Base-by-base conservation (phyloP, 2,329 filamentous ascomycete genomes). In the Arachnopeziza araneosa region DNA sequence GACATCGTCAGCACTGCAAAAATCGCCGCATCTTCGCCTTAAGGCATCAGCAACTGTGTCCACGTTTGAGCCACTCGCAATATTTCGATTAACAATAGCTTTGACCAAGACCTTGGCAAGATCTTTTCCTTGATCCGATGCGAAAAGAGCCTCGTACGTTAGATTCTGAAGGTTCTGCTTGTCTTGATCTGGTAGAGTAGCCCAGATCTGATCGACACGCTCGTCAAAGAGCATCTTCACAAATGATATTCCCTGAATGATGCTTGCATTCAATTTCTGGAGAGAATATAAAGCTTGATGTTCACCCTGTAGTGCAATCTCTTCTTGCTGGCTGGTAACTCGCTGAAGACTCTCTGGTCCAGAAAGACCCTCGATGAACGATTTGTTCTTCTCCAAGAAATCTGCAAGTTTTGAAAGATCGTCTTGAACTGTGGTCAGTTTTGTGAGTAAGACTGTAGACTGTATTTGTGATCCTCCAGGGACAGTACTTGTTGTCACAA, bases 1-100 rank as follows among this genome's bases (percentile, higher is more conserved):
- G 1, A 98, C 95, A 76, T 99, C 95, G 65, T 99, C 93, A 0
- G 93, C 87, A 70, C 93, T 97, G 74, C 95, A 99, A 81, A 99
- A 99, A 75, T 90, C 97, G 63, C 95, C 96, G 68, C 95, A 99
- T 68, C 93, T 85, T 68, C 95, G 83, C 53, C 95, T 85, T 55
- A 99, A 78, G n/a, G 93, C 91, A 74, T 99, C 95, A 0, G 95
- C 93, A 24, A 99, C 92, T 0, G 93, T 97, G 76, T 99, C 96
- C 22, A 99, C 93, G 64, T 98, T 99, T 4, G 93, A 93, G 10
- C 96, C 95, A 70, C 91, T 96, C 60, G 93, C 90, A 68, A 99
- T 99, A 73, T 96, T 99, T 69, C 93, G 87, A 74, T 98, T 98
- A 58, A 99, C 95, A 70, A 99, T 98, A 0, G 93, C 92, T 74